Evolutionary conservation across 2,329 filamentous ascomycete genomes (phyloP).

Genomic region (Ascochyta pisi): DNA sequence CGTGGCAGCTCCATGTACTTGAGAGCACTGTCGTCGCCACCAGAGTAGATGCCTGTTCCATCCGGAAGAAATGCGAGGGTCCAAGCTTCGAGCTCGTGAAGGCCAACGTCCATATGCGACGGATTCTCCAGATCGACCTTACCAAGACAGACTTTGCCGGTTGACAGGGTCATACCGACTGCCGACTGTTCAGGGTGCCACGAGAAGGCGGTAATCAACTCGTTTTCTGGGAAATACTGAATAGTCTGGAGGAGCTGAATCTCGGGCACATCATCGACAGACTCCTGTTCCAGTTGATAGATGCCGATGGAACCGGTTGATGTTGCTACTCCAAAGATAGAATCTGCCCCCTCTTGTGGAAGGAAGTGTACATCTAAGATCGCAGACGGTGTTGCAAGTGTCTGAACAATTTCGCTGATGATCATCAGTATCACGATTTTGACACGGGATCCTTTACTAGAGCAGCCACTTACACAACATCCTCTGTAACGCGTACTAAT

Average conservation of each 20-base stretch:
- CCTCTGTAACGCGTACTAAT: conserved; percentile 64
- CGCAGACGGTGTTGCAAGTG: conserved; percentile 70
- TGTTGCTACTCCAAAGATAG: conserved; percentile 74
- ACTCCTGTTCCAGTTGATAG: conserved; percentile 58
- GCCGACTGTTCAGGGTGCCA: conserved; percentile 70
- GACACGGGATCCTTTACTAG: background rate
- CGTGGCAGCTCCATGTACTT: conserved; percentile 43
- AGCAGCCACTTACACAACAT: conserved; percentile 61
- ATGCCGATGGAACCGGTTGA: conserved; percentile 76
- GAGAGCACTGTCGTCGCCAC: conserved; percentile 78
- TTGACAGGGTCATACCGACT: conserved; percentile 75
- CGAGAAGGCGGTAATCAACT: conserved; percentile 73
- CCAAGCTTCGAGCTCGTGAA: conserved; percentile 75
- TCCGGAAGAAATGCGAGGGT: conserved; percentile 64
- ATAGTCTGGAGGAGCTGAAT: conserved; percentile 50
- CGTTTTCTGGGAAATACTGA: conserved; percentile 61
- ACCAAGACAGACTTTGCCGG: conserved; percentile 62
- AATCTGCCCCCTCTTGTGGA: conserved; percentile 48
- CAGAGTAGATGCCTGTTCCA: conserved; percentile 65
- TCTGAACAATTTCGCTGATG: conserved; percentile 59
- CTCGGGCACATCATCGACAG: conserved; percentile 17
- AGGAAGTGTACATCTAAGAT: conserved; percentile 86
- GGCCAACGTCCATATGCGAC: conserved; percentile 33
- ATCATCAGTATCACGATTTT: background rate
- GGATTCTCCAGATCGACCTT: conserved; percentile 23